A percentile compares a stretch with the other conserved stretches of the same genome.
phyloP scores from a whole-genome alignment of 495 filamentous ascomycete species.

The Pyrenula massariospora region DNA sequence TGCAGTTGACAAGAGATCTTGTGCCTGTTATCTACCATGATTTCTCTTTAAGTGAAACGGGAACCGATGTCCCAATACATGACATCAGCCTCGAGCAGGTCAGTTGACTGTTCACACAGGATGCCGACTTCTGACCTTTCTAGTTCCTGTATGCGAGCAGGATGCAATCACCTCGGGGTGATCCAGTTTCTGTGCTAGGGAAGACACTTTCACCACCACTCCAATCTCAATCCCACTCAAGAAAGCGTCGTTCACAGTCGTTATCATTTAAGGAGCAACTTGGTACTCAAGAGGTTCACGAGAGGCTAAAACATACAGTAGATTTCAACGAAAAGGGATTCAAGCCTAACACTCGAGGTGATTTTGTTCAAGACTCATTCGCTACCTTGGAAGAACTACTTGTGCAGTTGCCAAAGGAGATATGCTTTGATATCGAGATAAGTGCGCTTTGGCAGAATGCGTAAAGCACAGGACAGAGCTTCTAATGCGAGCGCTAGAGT shows the following conservation, averaged over 20 bases:
- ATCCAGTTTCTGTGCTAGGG: slow-evolving; percentile 58
- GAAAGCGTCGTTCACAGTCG: too few relatives aligned
- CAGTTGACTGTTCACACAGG: slow-evolving; percentile 4
- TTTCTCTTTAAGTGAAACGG: slow-evolving; percentile 24
- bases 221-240: too few relatives aligned
- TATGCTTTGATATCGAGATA: slow-evolving; percentile 28
- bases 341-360: slow-evolving; percentile 24
- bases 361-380: slow-evolving; percentile 23
- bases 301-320: slow-evolving; percentile 24
- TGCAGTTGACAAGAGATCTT: slow-evolving; percentile 28
- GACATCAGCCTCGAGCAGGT: slow-evolving; percentile 24
- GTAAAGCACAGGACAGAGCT: too few relatives aligned
- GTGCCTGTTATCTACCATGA: slow-evolving; percentile 29
- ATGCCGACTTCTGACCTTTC: background rate
- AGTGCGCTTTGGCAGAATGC: too few relatives aligned
- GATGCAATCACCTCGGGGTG: slow-evolving; percentile 8
- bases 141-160: slow-evolving; percentile 16
- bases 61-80: slow-evolving; percentile 25
- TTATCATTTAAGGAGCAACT: too few relatives aligned
- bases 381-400: slow-evolving; percentile 24
- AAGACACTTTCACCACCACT: slow-evolving; percentile 57
- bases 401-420: slow-evolving; percentile 13
- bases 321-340: slow-evolving; percentile 19
- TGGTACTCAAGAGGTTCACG: too few relatives aligned
- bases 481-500: too few relatives aligned